Percentiles rank a stretch among this genome's conserved stretches.
Evolutionary conservation across 2,329 filamentous ascomycete genomes (phyloP).

Genomic region (Byssochlamys sp.): DNA sequence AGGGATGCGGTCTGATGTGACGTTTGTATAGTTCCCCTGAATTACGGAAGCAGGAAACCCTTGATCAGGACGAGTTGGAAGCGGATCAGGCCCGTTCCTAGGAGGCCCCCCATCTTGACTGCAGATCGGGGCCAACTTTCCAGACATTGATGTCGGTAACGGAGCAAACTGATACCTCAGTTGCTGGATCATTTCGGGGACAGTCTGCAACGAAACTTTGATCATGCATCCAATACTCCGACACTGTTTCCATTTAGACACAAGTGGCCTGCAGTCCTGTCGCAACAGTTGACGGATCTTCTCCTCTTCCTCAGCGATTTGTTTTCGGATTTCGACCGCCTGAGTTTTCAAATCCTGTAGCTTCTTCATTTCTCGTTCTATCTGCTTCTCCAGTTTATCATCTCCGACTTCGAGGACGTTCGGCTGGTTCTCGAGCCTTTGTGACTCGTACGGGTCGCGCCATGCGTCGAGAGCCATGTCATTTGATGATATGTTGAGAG

Average conservation of each 20-base stretch:
- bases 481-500: slow-evolving; percentile 12
- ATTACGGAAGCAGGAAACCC: not conserved
- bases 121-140: slow-evolving; percentile 4
- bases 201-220: slow-evolving; percentile 17
- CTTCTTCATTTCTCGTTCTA: slow-evolving; percentile 16
- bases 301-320: slow-evolving; percentile 17
- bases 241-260: slow-evolving; percentile 14
- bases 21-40: not conserved
- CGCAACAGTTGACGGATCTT: slow-evolving; percentile 19
- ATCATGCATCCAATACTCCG: slow-evolving; percentile 19
- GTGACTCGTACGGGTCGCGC: slow-evolving; percentile 8
- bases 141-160: slow-evolving; percentile 10
- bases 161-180: slow-evolving; percentile 19
- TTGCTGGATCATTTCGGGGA: slow-evolving; percentile 18
- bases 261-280: slow-evolving; percentile 17
- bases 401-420: not conserved
- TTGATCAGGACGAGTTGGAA: slow-evolving; percentile 3
- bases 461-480: slow-evolving; percentile 13
- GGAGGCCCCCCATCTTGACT: not conserved
- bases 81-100: not conserved
- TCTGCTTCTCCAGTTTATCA: slow-evolving; percentile 4
- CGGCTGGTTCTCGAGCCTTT: slow-evolving; percentile 1
- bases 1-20: not conserved
- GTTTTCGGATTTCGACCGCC: slow-evolving; percentile 14
- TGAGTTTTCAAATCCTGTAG: slow-evolving; percentile 18